Percentiles rank a stretch among this genome's conserved stretches.
phyloP scores from a whole-genome alignment of 768 basidiomycete species.

The Panellus pusillus region DNA sequence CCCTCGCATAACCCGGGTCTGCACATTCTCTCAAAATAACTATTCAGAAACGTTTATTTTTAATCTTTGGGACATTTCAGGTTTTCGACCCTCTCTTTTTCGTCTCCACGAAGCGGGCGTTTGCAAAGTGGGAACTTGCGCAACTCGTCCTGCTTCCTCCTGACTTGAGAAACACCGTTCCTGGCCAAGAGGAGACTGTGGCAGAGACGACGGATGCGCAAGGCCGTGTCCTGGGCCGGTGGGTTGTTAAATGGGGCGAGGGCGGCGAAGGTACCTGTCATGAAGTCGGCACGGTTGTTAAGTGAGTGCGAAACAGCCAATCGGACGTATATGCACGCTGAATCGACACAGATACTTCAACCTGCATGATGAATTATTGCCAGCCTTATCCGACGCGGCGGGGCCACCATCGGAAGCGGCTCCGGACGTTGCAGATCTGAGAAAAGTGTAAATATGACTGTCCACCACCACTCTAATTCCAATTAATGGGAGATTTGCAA shows the following conservation, averaged over 20 bases:
- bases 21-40: constrained; percentile 7
- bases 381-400: background rate
- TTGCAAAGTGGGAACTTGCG: constrained; percentile 82
- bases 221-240: constrained; percentile 66
- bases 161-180: constrained; percentile 34
- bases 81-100: constrained; percentile 75
- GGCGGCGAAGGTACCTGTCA: constrained; percentile 63
- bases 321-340: constrained; percentile 2
- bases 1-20: constrained; percentile 61
- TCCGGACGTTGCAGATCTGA: too few relatives aligned
- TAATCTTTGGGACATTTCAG: constrained; percentile 24
- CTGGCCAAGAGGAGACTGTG: constrained; percentile 71
- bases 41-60: background rate
- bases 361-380: constrained; percentile 47
- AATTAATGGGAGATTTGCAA: too few relatives aligned
- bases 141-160: constrained; percentile 48
- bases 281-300: constrained; percentile 59
- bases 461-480: too few relatives aligned
- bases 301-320: constrained; percentile 45
- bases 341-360: constrained; percentile 40
- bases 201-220: constrained; percentile 68
- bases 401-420: background rate
- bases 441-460: too few relatives aligned
- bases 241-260: constrained; percentile 77
- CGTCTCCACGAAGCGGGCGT: constrained; percentile 62